Evolutionary conservation across 345 rosid species (phyloP).

Genomic region (Eucalyptus albens): DNA sequence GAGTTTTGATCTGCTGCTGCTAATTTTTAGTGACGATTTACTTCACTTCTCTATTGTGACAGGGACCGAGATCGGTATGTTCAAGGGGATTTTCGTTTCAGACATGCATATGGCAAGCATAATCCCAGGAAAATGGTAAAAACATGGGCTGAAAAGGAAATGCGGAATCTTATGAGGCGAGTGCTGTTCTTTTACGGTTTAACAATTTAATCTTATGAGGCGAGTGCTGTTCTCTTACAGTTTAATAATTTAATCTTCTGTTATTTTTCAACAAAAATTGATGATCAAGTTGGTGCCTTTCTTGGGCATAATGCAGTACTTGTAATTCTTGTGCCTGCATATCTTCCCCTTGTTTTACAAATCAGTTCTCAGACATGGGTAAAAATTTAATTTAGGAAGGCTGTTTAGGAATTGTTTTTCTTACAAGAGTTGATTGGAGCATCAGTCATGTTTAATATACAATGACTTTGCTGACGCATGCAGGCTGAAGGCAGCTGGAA

Average conservation of each 20-base stretch:
- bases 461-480: not conserved
- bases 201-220: slow-evolving; percentile 61
- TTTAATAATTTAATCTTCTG: not conserved
- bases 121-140: slow-evolving; percentile 98
- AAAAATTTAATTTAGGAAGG: not conserved
- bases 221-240: not conserved
- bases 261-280: not conserved
- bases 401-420: not conserved
- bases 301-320: not conserved
- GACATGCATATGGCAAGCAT: slow-evolving; percentile 89
- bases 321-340: not conserved
- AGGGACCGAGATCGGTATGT: slow-evolving; percentile 98
- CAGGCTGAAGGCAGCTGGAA: slow-evolving; percentile 91
- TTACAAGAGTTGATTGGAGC: not conserved
- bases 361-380: not conserved
- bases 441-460: not conserved
- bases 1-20: not conserved
- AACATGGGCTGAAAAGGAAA: slow-evolving; percentile 98
- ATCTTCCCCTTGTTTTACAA: not conserved
- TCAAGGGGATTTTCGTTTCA: slow-evolving; percentile 93
- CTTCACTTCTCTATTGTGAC: not conserved
- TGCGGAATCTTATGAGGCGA: slow-evolving; percentile 91
- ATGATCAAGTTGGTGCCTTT: not conserved
- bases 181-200: not conserved
- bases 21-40: not conserved